A percentile compares a stretch with the other conserved stretches of the same genome.
These are phyloP conservation scores for Cotoneaster glaucophyllus DNA, from an alignment of 306 rosid genomes.

Conservation along the genomic window DNA sequence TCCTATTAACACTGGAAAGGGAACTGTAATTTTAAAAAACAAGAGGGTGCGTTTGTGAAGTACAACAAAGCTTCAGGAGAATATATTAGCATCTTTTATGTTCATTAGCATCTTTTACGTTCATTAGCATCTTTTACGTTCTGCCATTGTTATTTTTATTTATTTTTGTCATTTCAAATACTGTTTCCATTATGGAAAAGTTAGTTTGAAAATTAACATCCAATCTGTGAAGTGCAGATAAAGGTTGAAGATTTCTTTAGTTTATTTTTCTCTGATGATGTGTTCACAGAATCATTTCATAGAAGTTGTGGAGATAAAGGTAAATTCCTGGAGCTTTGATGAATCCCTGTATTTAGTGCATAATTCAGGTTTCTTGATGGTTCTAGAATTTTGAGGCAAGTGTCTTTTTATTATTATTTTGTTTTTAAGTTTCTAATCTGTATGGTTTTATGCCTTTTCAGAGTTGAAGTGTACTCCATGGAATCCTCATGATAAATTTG, in stretches of 20 bases:
- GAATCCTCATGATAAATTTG: conserved; percentile 61
- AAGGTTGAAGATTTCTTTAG: conserved; percentile 77
- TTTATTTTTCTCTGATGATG: conserved; percentile 67
- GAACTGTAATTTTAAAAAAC: background rate
- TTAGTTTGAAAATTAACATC: conserved; percentile 10
- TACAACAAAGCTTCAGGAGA: background rate
- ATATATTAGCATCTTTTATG: background rate
- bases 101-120: too few species aligned
- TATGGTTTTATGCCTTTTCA: conserved; percentile 27
- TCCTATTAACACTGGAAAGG: too few species aligned
- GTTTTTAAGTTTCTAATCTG: background rate
- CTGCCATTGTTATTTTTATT: background rate
- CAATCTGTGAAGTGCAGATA: conserved; percentile 60
- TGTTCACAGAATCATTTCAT: conserved; percentile 62
- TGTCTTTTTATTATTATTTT: background rate
- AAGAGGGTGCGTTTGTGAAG: background rate
- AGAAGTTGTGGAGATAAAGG: conserved; percentile 88
- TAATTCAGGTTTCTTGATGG: conserved; percentile 10
- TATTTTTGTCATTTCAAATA: background rate
- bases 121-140: background rate
- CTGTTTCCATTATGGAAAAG: background rate
- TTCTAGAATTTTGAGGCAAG: background rate
- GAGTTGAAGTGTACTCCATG: conserved; percentile 65
- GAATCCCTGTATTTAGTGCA: background rate
- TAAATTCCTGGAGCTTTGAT: conserved; percentile 21